phyloP scores from a whole-genome alignment of 2,329 filamentous ascomycete species.

The Fusarium odoratissimum region DNA sequence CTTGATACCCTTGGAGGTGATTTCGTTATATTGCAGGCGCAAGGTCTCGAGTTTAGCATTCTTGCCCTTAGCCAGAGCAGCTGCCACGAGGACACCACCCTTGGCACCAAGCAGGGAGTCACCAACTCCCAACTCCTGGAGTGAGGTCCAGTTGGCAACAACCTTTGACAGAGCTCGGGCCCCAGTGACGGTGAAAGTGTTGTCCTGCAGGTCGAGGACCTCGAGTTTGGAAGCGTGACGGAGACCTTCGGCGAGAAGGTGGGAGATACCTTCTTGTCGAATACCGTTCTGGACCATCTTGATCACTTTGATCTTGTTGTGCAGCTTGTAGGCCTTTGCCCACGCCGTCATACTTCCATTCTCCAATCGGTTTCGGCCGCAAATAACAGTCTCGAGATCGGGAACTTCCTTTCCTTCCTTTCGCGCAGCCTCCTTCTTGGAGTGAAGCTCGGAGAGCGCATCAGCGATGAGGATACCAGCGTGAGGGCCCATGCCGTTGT shows the following conservation, averaged over 20 bases:
- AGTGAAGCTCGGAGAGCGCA: conserved; percentile 83
- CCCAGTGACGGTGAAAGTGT: conserved; percentile 89
- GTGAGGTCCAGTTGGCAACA: conserved; percentile 76
- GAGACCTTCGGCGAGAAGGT: conserved; percentile 83
- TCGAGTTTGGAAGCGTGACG: conserved; percentile 75
- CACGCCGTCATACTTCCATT: conserved; percentile 96
- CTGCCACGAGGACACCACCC: conserved; percentile 78
- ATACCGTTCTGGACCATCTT: conserved; percentile 99
- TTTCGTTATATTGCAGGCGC: conserved; percentile 93
- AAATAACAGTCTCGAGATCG: conserved; percentile 94
- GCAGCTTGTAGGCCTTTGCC: conserved; percentile 87
- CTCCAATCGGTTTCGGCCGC: conserved; percentile 94
- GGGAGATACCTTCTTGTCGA: conserved; percentile 88
- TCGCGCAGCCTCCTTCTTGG: conserved; percentile 83
- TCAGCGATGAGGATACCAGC: conserved; percentile 91
- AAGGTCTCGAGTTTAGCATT: conserved; percentile 85
- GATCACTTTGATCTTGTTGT: conserved; percentile 83
- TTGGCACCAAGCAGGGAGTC: conserved; percentile 86
- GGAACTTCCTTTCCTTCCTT: conserved; percentile 79
- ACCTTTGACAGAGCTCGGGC: conserved; percentile 82
- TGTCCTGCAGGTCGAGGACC: conserved; percentile 93
- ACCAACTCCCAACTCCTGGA: conserved; percentile 87
- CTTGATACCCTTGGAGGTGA: conserved; percentile 80
- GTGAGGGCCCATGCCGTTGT: conserved; percentile 94
- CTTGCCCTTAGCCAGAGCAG: conserved; percentile 77